These are phyloP conservation scores for Gossypium turneri DNA, from an alignment of 345 rosid species.

Conservation along the genomic window DNA sequence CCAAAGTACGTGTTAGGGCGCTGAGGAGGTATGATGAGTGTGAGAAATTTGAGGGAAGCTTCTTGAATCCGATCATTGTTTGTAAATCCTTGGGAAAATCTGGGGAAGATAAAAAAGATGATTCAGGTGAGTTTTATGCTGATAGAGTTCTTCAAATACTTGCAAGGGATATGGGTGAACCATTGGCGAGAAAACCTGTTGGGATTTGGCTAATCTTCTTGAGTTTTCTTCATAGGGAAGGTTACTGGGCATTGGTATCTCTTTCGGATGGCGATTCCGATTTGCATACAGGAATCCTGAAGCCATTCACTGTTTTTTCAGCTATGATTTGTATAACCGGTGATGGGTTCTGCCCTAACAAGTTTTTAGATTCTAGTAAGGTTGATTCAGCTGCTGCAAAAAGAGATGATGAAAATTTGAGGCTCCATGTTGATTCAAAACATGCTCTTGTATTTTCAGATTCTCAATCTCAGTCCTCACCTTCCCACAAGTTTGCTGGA, in stretches of 20 bases:
- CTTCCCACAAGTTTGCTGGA: conserved; percentile 16
- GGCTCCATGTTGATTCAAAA: conserved; percentile 14
- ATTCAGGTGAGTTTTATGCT: conserved; percentile 45
- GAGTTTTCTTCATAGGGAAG: conserved; percentile 68
- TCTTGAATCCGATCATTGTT: conserved; percentile 44
- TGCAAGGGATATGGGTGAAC: conserved; percentile 48
- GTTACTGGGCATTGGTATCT: conserved; percentile 60
- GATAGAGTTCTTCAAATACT: conserved; percentile 54
- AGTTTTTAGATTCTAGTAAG: conserved; percentile 12
- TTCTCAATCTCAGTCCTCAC: conserved; percentile 22
- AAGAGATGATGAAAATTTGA: conserved; percentile 9
- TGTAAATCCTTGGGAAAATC: conserved; percentile 31
- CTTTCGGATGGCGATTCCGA: conserved; percentile 43
- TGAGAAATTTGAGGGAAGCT: conserved; percentile 31
- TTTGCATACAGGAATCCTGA: conserved; percentile 51
- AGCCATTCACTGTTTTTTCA: conserved; percentile 70
- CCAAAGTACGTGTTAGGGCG: conserved; percentile 44
- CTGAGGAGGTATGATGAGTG: conserved; percentile 40
- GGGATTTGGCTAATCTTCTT: conserved; percentile 72
- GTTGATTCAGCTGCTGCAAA: conserved; percentile 17
- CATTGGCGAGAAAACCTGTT: conserved; percentile 30
- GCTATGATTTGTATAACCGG: conserved; percentile 45
- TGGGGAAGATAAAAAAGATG: conserved; percentile 29
- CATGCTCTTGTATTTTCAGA: conserved; percentile 12
- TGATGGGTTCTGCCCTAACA: conserved; percentile 24